A percentile compares a stretch with the other conserved stretches of the same genome.
Conservation (phyloP, 192 early-diverging fungal species). For the Lobosporangium transversale region DNA sequence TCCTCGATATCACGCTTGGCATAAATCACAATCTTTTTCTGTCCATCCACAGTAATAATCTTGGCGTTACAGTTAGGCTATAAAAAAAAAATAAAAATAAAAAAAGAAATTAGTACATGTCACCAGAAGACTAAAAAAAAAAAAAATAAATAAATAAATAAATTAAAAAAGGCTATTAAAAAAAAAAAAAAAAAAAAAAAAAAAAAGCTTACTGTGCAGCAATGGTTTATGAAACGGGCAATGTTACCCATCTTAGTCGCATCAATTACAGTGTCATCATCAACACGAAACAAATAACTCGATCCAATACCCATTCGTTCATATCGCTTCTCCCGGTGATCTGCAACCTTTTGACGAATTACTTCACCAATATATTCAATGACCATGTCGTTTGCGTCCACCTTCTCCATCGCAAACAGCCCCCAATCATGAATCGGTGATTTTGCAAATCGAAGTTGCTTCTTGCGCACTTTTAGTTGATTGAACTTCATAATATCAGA, state of each 20-base stretch:
- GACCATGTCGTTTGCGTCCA: conserved; percentile 93
- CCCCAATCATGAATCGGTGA: conserved; percentile 99
- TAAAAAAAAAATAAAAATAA: conserved; percentile 5
- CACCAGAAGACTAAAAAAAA: neutral
- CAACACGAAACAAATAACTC: conserved; percentile 96
- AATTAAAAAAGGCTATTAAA: neutral
- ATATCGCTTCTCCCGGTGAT: conserved; percentile 93
- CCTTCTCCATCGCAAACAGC: conserved; percentile 94
- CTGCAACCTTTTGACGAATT: conserved; percentile 94
- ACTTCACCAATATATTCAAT: conserved; percentile 99
- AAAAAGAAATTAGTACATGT: neutral
- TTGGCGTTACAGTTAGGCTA: conserved; percentile 99
- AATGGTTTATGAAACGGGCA: conserved; percentile 98
- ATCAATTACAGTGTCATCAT: conserved; percentile 95
- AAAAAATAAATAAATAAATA: neutral
- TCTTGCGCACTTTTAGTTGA: conserved; percentile 91
- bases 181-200: neutral
- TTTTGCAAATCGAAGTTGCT: conserved; percentile 90
- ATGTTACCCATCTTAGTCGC: conserved; percentile 98
- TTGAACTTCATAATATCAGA: conserved; percentile 87
- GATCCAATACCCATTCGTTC: conserved; percentile 93
- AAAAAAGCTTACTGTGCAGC: conserved; percentile 81
- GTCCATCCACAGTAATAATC: conserved; percentile 90
- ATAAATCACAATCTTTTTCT: conserved; percentile 98
- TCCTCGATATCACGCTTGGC: conserved; percentile 92